Percentiles rank a stretch among this genome's conserved stretches.
phyloP scores from a whole-genome alignment of 208 protist species.

The Acanthamoeba culbertsoni region DNA sequence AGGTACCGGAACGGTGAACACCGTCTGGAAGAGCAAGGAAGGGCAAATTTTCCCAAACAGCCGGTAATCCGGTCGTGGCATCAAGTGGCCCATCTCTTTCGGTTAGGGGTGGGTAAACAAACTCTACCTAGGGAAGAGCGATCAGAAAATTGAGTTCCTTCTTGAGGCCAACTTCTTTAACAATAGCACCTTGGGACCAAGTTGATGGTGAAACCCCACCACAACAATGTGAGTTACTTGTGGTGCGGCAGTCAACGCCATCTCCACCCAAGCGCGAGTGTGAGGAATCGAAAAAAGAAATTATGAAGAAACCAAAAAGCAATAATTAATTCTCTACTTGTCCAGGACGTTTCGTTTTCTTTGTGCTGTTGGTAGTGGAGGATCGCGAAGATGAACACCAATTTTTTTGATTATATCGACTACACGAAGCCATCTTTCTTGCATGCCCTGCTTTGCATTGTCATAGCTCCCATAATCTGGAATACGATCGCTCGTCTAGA shows the following conservation, averaged over 20 bases:
- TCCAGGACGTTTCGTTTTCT: neutral
- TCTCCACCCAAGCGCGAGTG: too few species aligned
- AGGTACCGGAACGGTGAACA: slow-evolving; percentile 3
- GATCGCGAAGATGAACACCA: neutral
- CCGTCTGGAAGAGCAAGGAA: slow-evolving; percentile 47
- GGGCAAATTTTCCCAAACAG: slow-evolving; percentile 12
- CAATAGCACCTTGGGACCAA: slow-evolving; percentile 2
- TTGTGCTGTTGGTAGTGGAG: neutral
- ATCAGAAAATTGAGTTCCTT: neutral
- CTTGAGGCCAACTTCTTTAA: neutral
- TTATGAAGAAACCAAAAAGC: too few species aligned
- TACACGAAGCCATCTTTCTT: slow-evolving; percentile 52
- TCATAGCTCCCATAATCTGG: slow-evolving; percentile 86
- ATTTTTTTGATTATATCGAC: neutral
- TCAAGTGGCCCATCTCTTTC: neutral
- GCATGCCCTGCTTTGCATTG: slow-evolving; percentile 78
- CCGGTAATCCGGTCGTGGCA: neutral
- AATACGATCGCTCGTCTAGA: slow-evolving; percentile 90
- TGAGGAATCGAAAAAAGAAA: too few species aligned
- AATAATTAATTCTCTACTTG: neutral
- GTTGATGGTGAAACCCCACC: slow-evolving; percentile 18
- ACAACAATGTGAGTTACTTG: slow-evolving; percentile 40
- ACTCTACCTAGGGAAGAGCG: neutral
- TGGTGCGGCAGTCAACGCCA: too few species aligned
- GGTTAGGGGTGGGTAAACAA: neutral